Conservation (phyloP, 164 flowering plant genomes). For the Paratinospora sagittata region DNA sequence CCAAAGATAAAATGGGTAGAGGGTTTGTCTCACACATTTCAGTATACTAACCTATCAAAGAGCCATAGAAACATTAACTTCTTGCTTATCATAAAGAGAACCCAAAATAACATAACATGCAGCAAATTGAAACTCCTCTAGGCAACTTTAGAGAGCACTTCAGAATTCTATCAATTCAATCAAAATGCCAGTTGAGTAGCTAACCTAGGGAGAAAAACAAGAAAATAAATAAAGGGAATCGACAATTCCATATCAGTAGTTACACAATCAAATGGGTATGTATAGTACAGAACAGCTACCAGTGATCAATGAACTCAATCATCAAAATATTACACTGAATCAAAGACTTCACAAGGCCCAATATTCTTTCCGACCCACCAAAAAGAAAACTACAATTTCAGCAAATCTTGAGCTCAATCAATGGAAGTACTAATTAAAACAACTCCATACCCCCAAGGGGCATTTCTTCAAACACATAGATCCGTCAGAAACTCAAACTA, state of each 20-base stretch:
- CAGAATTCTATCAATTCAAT: background rate
- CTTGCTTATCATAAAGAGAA: background rate
- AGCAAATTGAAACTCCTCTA: no score
- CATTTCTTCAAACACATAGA: constrained; percentile 8
- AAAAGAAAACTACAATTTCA: background rate
- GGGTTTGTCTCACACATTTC: no score
- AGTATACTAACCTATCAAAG: no score
- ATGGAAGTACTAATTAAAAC: background rate
- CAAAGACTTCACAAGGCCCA: background rate
- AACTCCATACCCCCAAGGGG: background rate
- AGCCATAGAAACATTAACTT: no score
- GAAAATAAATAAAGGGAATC: background rate
- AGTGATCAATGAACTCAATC: no score
- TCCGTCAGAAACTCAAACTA: background rate
- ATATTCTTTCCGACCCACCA: background rate
- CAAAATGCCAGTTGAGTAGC: no score
- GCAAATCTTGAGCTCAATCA: background rate
- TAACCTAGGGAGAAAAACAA: background rate
- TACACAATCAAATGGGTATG: no score
- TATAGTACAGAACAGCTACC: no score
- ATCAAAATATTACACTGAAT: no score
- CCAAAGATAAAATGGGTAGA: no score
- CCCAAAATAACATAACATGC: background rate
- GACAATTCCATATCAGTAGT: no score
- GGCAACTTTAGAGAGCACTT: no score